These are phyloP conservation scores for Backusella tuberculispora DNA, from an alignment of 192 early-diverging fungal genomes.

Conservation along the genomic window DNA sequence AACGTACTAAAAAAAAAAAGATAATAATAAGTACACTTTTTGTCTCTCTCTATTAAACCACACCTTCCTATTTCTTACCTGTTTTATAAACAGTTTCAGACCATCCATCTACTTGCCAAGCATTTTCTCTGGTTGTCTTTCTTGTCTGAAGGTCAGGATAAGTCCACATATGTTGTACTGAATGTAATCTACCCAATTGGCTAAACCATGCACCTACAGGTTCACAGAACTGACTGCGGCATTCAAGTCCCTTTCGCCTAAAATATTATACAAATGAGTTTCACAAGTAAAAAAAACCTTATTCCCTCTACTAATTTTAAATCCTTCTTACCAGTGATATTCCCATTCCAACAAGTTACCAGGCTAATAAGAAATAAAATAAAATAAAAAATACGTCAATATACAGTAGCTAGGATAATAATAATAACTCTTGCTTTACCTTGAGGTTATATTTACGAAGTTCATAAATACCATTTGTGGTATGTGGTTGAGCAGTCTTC, in stretches of 20 bases:
- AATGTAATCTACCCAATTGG: constrained; percentile 86
- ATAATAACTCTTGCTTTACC: constrained; percentile 39
- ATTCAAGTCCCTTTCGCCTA: constrained; percentile 85
- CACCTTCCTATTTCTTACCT: constrained; percentile 42
- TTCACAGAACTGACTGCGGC: constrained; percentile 83
- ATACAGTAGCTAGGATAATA: neutral
- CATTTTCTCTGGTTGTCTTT: constrained; percentile 87
- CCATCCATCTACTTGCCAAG: constrained; percentile 96
- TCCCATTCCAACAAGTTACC: constrained; percentile 94
- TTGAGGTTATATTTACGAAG: constrained; percentile 85
- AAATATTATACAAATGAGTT: neutral
- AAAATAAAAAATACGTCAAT: neutral
- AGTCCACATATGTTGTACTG: constrained; percentile 83
- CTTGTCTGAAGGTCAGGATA: constrained; percentile 76
- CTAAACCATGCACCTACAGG: constrained; percentile 97
- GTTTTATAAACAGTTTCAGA: constrained; percentile 90
- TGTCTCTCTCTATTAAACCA: neutral
- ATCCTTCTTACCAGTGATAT: constrained; percentile 66
- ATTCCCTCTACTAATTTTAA: neutral
- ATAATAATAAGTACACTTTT: neutral
- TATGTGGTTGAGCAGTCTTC: constrained; percentile 77
- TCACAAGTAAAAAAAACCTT: neutral
- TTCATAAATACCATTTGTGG: constrained; percentile 87
- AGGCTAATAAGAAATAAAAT: constrained; percentile 56
- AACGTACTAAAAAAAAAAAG: constrained; percentile 67